A percentile compares a stretch with the other conserved stretches of the same genome.
Conservation (phyloP, 2,329 filamentous ascomycete species). For the Cladophialophora bantiana region DNA sequence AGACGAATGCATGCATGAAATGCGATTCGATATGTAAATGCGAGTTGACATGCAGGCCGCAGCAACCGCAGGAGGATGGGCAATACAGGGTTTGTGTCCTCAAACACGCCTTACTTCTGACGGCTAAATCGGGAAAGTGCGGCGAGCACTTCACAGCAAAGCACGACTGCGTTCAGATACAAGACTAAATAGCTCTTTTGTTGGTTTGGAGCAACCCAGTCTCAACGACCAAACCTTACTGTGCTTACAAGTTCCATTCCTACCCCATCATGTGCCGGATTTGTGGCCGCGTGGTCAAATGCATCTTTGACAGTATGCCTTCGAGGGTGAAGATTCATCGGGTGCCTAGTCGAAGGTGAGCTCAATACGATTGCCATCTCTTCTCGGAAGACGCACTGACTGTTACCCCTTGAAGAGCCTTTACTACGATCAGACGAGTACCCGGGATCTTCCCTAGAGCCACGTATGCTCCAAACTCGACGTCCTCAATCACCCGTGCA, state of each 20-base stretch:
- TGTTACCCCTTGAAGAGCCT: slow-evolving; percentile 27
- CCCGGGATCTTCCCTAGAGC: slow-evolving; percentile 9
- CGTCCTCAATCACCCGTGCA: slow-evolving; percentile 27
- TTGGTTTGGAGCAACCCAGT: not conserved
- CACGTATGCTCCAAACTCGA: slow-evolving; percentile 14
- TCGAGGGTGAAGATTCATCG: slow-evolving; percentile 35
- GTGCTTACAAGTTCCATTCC: not conserved
- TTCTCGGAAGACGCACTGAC: slow-evolving; percentile 14
- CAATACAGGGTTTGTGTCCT: not conserved
- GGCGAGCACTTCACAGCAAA: slow-evolving; percentile 21
- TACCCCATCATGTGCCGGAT: slow-evolving; percentile 39
- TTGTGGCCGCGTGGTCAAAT: slow-evolving; percentile 40
- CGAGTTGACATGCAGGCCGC: slow-evolving; percentile 4
- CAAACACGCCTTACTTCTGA: not conserved
- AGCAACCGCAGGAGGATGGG: slow-evolving; percentile 4
- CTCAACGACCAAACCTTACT: not conserved
- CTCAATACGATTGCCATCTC: not conserved
- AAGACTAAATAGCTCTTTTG: not conserved
- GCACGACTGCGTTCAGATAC: slow-evolving; percentile 2
- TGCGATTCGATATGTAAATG: slow-evolving; percentile 4
- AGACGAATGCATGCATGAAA: slow-evolving; percentile 16
- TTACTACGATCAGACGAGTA: slow-evolving; percentile 35
- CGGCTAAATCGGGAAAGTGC: slow-evolving; percentile 26
- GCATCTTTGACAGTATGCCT: slow-evolving; percentile 42
- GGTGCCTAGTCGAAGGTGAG: slow-evolving; percentile 36